A percentile compares a stretch with the other conserved stretches of the same genome.
phyloP scores from a whole-genome alignment of 306 rosid species.

The Acacia confusa region DNA sequence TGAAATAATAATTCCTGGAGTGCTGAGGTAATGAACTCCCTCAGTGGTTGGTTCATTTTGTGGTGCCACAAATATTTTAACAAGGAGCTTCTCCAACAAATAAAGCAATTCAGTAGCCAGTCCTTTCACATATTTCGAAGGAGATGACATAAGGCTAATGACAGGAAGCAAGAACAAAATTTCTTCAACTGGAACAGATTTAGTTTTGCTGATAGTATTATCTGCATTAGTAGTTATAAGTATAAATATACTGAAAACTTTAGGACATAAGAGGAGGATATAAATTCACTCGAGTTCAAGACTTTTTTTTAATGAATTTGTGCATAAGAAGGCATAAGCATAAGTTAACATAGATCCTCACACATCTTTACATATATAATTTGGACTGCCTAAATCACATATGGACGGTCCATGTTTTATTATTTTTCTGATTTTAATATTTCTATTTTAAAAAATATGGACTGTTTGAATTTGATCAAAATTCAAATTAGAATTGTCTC shows the following conservation, averaged over 20 bases:
- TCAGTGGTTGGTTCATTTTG: slow-evolving; percentile 41
- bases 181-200: slow-evolving; percentile 63
- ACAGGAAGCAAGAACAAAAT: slow-evolving; percentile 75
- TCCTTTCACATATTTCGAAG: slow-evolving; percentile 78
- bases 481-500: not conserved
- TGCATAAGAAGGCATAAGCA: slow-evolving; percentile 13
- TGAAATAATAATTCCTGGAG: slow-evolving; percentile 65
- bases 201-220: slow-evolving; percentile 37
- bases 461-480: not conserved
- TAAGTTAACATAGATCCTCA: not conserved
- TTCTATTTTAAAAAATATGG: not conserved
- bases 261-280: slow-evolving; percentile 16
- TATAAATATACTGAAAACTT: slow-evolving; percentile 18
- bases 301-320: slow-evolving; percentile 17
- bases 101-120: slow-evolving; percentile 69
- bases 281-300: slow-evolving; percentile 15
- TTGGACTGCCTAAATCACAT: not conserved
- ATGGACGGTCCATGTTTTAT: not conserved
- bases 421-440: not conserved
- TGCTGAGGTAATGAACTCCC: slow-evolving; percentile 51
- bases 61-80: slow-evolving; percentile 40
- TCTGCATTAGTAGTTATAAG: slow-evolving; percentile 51
- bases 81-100: slow-evolving; percentile 62
- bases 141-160: slow-evolving; percentile 84
- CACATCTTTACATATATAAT: not conserved